A percentile compares a stretch with the other conserved stretches of the same genome.
Conservation (phyloP, 768 basidiomycete genomes). For the Amanita pseudoporphyria region DNA sequence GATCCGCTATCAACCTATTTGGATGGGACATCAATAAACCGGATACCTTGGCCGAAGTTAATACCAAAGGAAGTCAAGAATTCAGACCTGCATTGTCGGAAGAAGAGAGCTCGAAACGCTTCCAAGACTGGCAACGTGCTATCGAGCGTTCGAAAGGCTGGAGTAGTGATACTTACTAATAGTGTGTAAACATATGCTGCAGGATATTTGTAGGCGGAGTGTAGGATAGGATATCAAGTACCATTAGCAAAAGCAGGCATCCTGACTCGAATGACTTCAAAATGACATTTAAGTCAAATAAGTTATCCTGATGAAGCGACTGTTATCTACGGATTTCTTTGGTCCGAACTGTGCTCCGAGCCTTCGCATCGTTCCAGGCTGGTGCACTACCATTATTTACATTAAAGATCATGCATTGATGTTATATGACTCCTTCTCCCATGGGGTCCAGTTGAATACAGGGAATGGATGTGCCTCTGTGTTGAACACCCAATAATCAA, state of each 20-base stretch:
- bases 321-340: too few relatives aligned
- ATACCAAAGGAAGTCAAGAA: constrained; percentile 67
- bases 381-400: too few relatives aligned
- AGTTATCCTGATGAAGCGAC: too few relatives aligned
- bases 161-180: constrained; percentile 43
- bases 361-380: too few relatives aligned
- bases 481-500: constrained; percentile 51
- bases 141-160: constrained; percentile 78
- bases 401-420: constrained; percentile 15
- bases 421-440: constrained; percentile 39
- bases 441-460: constrained; percentile 50
- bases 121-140: constrained; percentile 82
- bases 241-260: too few relatives aligned
- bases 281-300: too few relatives aligned
- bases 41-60: constrained; percentile 77
- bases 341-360: too few relatives aligned
- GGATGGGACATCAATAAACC: constrained; percentile 88
- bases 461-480: constrained; percentile 76
- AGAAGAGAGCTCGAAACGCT: constrained; percentile 50
- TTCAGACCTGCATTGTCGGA: constrained; percentile 55
- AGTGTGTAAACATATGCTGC: too few relatives aligned
- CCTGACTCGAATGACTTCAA: too few relatives aligned
- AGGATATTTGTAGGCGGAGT: too few relatives aligned
- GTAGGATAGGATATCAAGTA: too few relatives aligned
- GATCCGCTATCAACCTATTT: constrained; percentile 75